These are phyloP conservation scores for Candida quercuum DNA, from an alignment of 805 yeast genomes.

Conservation along the genomic window DNA sequence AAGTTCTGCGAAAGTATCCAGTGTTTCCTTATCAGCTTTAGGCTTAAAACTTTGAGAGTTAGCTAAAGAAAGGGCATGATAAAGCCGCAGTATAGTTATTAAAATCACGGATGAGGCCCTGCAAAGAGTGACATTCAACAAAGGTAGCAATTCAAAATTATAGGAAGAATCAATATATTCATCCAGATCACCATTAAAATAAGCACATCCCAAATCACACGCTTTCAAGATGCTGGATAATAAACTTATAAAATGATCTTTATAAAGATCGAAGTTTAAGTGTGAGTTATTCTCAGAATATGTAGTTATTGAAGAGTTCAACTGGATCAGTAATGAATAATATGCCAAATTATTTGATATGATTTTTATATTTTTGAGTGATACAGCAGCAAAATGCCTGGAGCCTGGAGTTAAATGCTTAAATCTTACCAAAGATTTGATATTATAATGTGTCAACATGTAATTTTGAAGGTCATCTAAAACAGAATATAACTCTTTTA, in stretches of 20 bases:
- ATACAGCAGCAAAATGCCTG: constrained; percentile 3
- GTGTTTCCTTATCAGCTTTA: no score
- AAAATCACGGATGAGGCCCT: no score
- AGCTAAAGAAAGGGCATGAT: no score
- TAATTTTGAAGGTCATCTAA: no score
- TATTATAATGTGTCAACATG: not conserved
- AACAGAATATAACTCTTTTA: not conserved
- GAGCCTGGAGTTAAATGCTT: constrained; percentile 4
- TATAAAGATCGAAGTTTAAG: constrained; percentile 7
- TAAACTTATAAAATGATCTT: constrained; percentile 4
- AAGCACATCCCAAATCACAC: constrained; percentile 9
- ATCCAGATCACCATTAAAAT: constrained; percentile 6
- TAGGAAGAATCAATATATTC: constrained; percentile 4
- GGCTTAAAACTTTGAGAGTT: no score
- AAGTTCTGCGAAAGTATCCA: no score
- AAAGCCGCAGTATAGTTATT: no score
- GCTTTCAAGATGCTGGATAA: not conserved
- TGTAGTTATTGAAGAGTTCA: constrained; percentile 7
- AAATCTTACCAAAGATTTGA: not conserved
- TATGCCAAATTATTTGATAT: not conserved
- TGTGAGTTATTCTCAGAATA: constrained; percentile 13
- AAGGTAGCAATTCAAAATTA: constrained; percentile 11
- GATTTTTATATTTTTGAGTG: constrained; percentile 6
- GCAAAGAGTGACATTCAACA: constrained; percentile 5
- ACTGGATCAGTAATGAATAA: not conserved